A percentile compares a stretch with the other conserved stretches of the same genome.
Conservation (phyloP, 2,329 filamentous ascomycete genomes). For the Drechslerella dactyloides region DNA sequence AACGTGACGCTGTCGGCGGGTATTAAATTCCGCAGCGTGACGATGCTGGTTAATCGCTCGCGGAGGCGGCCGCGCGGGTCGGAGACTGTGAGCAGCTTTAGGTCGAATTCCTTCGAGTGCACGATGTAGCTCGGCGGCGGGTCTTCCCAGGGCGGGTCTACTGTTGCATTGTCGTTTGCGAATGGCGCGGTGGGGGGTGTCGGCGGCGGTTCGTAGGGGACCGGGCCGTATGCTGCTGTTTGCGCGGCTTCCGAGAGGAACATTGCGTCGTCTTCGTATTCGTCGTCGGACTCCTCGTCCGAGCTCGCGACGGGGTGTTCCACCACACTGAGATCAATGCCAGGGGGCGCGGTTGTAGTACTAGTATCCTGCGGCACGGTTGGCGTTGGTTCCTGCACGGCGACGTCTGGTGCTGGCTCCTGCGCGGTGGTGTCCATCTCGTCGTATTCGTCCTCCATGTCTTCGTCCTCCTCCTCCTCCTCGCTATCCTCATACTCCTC, state of each 20-base stretch:
- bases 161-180: neutral
- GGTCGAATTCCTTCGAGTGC: conserved; percentile 43
- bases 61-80: conserved; percentile 13
- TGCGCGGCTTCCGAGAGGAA: conserved; percentile 25
- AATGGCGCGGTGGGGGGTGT: neutral
- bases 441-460: neutral
- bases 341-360: too few species aligned
- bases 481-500: conserved; percentile 39
- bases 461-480: conserved; percentile 24
- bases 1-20: conserved; percentile 40
- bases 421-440: too few species aligned
- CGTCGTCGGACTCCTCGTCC: neutral
- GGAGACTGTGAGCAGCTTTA: conserved; percentile 25
- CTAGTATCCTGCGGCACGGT: too few species aligned
- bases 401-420: too few species aligned
- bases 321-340: too few species aligned
- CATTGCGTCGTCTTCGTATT: neutral
- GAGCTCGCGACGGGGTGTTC: too few species aligned
- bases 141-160: conserved; percentile 29
- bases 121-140: conserved; percentile 33
- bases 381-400: too few species aligned
- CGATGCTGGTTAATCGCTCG: conserved; percentile 14
- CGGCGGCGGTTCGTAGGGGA: neutral
- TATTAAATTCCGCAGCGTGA: conserved; percentile 37
- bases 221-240: conserved; percentile 28